These are phyloP conservation scores for Lonicera japonica DNA, from an alignment of 129 eudicot genomes.

Conservation along the genomic window DNA sequence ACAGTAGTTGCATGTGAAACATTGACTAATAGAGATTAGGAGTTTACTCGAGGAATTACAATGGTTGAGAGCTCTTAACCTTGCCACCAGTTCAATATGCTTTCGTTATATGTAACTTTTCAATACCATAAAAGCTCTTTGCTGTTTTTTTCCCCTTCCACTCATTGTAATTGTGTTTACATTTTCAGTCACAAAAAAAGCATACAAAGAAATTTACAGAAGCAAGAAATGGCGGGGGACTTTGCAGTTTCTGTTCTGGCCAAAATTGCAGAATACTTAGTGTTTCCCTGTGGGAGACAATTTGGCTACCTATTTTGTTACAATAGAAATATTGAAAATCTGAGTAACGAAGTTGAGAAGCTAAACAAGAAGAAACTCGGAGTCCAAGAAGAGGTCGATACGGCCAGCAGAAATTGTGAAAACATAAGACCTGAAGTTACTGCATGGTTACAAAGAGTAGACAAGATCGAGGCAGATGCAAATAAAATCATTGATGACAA, in stretches of 20 bases:
- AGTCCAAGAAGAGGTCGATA: not conserved
- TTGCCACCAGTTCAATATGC: no score
- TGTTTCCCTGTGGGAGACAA: not conserved
- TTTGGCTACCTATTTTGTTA: conserved; percentile 7
- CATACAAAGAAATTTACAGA: no score
- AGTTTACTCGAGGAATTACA: no score
- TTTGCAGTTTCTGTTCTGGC: not conserved
- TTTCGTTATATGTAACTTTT: no score
- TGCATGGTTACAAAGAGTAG: conserved; percentile 5
- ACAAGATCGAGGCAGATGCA: not conserved
- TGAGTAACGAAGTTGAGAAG: not conserved
- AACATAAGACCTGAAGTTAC: not conserved
- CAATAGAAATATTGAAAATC: conserved; percentile 6
- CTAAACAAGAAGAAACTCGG: not conserved
- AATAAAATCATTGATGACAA: not conserved
- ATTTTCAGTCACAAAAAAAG: not conserved
- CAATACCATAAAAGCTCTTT: no score
- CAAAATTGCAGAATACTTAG: not conserved
- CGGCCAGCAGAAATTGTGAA: conserved; percentile 6
- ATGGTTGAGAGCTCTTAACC: no score
- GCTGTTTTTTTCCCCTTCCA: no score
- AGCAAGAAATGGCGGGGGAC: not conserved
- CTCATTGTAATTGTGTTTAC: not conserved
- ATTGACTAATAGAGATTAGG: no score
- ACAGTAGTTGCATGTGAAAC: no score